These are phyloP conservation scores for Paramecium sonneborni DNA, from an alignment of 73 alveolate species.

Conservation along the genomic window DNA sequence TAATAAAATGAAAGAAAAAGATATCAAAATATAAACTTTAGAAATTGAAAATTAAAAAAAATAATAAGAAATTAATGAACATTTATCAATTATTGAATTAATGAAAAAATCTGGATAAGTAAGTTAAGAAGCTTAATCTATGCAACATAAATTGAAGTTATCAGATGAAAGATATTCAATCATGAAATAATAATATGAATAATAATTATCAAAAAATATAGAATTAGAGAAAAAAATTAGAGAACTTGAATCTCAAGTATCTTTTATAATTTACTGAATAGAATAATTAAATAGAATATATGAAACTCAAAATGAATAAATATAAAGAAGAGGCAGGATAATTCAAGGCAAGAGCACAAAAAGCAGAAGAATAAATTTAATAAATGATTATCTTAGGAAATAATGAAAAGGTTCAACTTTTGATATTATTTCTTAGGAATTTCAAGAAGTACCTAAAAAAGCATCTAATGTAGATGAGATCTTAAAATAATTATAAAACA, in stretches of 20 bases:
- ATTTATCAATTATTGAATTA: neutral
- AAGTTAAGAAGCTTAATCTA: neutral
- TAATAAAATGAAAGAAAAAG: slow-evolving; percentile 14
- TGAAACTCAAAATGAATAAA: slow-evolving; percentile 38
- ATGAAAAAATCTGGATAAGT: slow-evolving; percentile 28
- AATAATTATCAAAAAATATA: neutral
- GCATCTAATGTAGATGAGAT: slow-evolving; percentile 32
- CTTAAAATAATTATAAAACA: neutral
- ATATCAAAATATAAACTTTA: neutral
- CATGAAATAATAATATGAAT: slow-evolving; percentile 9
- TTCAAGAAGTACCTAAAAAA: neutral
- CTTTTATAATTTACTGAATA: neutral
- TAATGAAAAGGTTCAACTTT: neutral
- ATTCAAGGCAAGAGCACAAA: slow-evolving; percentile 28
- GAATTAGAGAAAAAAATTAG: slow-evolving; percentile 46
- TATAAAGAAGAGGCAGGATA: slow-evolving; percentile 38
- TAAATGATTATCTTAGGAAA: slow-evolving; percentile 16
- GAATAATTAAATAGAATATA: neutral
- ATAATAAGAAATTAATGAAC: neutral
- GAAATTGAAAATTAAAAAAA: slow-evolving; percentile 37
- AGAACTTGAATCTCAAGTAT: slow-evolving; percentile 39
- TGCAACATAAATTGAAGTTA: slow-evolving; percentile 17
- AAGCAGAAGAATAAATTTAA: slow-evolving; percentile 39
- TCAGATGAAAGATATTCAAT: slow-evolving; percentile 22
- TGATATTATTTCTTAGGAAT: neutral